phyloP scores from a whole-genome alignment of 1,139 yeast species.

The Meyerozyma smithsonii region DNA sequence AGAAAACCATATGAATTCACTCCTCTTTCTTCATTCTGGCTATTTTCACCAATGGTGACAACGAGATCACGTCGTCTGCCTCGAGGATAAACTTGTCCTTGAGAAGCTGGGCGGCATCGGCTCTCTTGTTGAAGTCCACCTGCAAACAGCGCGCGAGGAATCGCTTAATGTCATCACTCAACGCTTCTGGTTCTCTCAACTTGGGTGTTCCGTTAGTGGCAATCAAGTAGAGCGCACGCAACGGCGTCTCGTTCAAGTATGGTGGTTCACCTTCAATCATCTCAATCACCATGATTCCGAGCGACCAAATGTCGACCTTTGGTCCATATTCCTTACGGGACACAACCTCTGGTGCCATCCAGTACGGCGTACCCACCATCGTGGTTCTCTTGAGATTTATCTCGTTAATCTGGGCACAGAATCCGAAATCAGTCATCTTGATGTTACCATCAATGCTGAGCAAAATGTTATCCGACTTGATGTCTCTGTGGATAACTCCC shows the following conservation, averaged over 20 bases:
- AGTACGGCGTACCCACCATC: slow-evolving; percentile 99
- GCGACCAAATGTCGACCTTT: slow-evolving; percentile 95
- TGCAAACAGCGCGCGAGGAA: slow-evolving; percentile 78
- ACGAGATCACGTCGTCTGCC: slow-evolving; percentile 68
- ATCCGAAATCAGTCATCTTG: slow-evolving; percentile 85
- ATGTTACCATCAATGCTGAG: slow-evolving; percentile 81
- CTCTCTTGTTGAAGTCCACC: slow-evolving; percentile 82
- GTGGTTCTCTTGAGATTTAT: slow-evolving; percentile 83
- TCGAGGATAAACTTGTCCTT: slow-evolving; percentile 65
- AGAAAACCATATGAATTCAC: background rate
- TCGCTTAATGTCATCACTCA: slow-evolving; percentile 59
- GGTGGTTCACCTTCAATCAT: slow-evolving; percentile 99
- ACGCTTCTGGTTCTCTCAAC: slow-evolving; percentile 80
- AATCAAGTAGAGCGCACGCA: slow-evolving; percentile 84
- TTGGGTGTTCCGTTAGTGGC: slow-evolving; percentile 96
- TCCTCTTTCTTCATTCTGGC: slow-evolving; percentile 70
- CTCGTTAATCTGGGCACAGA: slow-evolving; percentile 95
- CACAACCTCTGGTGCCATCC: slow-evolving; percentile 99
- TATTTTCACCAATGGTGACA: slow-evolving; percentile 84
- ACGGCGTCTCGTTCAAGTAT: slow-evolving; percentile 89
- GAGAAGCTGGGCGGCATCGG: slow-evolving; percentile 72
- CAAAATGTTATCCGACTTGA: slow-evolving; percentile 88
- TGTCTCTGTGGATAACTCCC: slow-evolving; percentile 95
- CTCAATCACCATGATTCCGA: slow-evolving; percentile 96
- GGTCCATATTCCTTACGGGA: slow-evolving; percentile 93